phyloP scores from a whole-genome alignment of 495 filamentous ascomycete genomes.

The Podospora pseudocomata region DNA sequence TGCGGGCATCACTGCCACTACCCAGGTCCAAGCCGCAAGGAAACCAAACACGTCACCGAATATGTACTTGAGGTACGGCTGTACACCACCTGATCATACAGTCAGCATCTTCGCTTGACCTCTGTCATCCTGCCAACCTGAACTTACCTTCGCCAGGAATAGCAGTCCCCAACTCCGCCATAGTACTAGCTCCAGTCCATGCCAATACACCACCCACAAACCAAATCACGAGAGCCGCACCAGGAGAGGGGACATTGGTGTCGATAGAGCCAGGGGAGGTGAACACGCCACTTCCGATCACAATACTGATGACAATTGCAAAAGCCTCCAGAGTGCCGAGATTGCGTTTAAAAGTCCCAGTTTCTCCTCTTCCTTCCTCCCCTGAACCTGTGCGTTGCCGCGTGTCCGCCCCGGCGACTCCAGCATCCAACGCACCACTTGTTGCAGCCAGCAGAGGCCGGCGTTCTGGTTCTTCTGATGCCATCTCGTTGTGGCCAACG shows the following conservation, averaged over 20 bases:
- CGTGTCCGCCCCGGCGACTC: background rate
- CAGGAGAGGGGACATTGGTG: constrained; percentile 53
- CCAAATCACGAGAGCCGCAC: constrained; percentile 50
- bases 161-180: constrained; percentile 54
- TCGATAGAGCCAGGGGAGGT: constrained; percentile 56
- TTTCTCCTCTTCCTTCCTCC: background rate
- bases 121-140: background rate
- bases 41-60: constrained; percentile 55
- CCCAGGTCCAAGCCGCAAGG: constrained; percentile 56
- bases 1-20: constrained; percentile 55
- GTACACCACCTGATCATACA: constrained; percentile 43
- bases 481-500: background rate
- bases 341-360: constrained; percentile 43
- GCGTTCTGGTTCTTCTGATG: background rate
- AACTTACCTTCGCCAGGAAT: constrained; percentile 39
- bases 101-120: background rate
- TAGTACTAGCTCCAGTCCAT: constrained; percentile 53
- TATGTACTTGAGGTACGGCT: constrained; percentile 53
- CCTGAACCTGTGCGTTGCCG: background rate
- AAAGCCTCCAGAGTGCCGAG: constrained; percentile 51
- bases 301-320: constrained; percentile 53
- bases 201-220: constrained; percentile 51
- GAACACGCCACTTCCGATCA: constrained; percentile 55
- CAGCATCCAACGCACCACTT: background rate
- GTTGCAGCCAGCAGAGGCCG: background rate